Evolutionary conservation across 1,284 basidiomycete species (phyloP), one percentile per base, ranked within the genome.

Genomic region (Irpex sp.): DNA sequence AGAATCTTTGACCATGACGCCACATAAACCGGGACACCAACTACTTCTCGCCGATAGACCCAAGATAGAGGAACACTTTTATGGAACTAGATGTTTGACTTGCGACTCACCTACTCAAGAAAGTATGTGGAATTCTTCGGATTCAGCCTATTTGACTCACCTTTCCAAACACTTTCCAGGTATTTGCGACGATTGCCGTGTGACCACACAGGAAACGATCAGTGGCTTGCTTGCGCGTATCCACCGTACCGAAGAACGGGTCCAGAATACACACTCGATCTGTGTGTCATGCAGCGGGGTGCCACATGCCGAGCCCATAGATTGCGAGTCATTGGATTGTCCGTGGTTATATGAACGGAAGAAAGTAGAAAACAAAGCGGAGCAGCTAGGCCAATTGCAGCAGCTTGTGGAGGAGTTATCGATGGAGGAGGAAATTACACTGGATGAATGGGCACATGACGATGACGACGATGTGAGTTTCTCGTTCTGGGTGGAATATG

Each of bases 301-400:
- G 0, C 80, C 86, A 1, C 74, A 79, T 2, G 77, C 75, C 3
- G 93, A 95, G 62, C 79, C 82, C 0, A 83, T 90, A 59, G 75
- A 82, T 54, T 97, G 95, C 75, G 85, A 91, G 70, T 94, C 92
- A 4, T 78, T 93, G 59, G 94, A 97, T 71, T 97, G 95, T 71
- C 83, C 89, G 0, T 89, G 92, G 84, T 74, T 94, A 38, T 97
- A 88, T 69, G 85, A 88, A 38, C 81, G 93, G 19, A 85, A 84
- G 65, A 88, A 85, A 69, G 82, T 86, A 2, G 85, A 88, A 67
- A 78, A 81, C 62, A 87, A 87, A 68, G 75, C 81, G 17, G 85
- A 85, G 56, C 77, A 79, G 48, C 67, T 85, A 37, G 72, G 74
- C 37, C 72, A 71, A 15, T 62, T 82, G 34, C 67, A 72, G n/a